A percentile compares a stretch with the other conserved stretches of the same genome.
These are phyloP conservation scores for Rickenella mellea DNA, from an alignment of 768 basidiomycete genomes.

Conservation along the genomic window DNA sequence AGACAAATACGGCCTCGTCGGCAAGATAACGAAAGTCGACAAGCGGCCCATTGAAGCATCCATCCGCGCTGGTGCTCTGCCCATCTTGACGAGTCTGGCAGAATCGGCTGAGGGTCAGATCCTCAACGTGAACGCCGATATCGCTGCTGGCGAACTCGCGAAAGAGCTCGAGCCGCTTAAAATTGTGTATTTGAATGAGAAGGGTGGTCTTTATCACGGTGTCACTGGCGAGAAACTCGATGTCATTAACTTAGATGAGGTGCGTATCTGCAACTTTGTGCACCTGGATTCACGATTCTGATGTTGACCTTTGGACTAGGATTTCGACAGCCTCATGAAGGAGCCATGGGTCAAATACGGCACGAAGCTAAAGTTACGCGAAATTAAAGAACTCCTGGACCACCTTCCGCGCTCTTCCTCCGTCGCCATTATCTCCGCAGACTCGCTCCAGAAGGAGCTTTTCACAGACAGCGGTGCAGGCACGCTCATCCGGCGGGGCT, in stretches of 20 bases:
- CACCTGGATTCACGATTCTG: background rate
- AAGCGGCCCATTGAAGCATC: constrained; percentile 95
- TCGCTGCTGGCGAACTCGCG: constrained; percentile 94
- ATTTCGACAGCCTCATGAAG: constrained; percentile 94
- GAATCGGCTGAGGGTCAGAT: constrained; percentile 97
- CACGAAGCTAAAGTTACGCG: constrained; percentile 96
- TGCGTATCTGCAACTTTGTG: constrained; percentile 22
- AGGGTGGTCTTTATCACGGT: constrained; percentile 96
- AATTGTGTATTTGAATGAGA: constrained; percentile 97
- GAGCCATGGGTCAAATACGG: constrained; percentile 99
- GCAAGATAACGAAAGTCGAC: constrained; percentile 90
- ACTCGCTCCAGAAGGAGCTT: constrained; percentile 91
- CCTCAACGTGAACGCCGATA: constrained; percentile 97
- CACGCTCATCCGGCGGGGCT: constrained; percentile 94
- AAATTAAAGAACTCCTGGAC: constrained; percentile 98
- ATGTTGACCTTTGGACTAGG: constrained; percentile 34
- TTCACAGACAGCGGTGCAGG: constrained; percentile 98
- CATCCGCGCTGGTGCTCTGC: constrained; percentile 91
- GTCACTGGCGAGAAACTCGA: constrained; percentile 94
- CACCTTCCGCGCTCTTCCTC: constrained; percentile 97
- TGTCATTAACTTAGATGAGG: constrained; percentile 96
- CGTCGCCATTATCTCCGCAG: constrained; percentile 93
- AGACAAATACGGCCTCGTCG: constrained; percentile 91
- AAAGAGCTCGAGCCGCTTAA: constrained; percentile 98
- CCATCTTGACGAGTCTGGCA: constrained; percentile 90